Conservation (phyloP, 2,329 filamentous ascomycete genomes). For the Leptodontidium sp. region DNA sequence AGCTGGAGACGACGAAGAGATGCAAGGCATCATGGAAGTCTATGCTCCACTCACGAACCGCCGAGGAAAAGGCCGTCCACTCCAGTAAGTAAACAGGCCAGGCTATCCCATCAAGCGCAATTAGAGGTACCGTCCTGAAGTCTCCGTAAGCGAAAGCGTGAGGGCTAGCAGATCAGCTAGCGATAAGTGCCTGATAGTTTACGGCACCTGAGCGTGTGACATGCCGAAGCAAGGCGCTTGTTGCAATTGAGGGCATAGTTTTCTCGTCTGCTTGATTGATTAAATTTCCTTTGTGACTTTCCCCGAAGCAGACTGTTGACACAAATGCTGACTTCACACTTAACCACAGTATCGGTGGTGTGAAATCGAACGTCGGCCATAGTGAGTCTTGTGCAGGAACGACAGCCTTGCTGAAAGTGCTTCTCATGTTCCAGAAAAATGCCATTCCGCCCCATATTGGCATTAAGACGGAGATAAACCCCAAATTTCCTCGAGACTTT, state of each 20-base stretch:
- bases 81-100: no score
- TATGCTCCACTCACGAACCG: slow-evolving; percentile 58
- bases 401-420: slow-evolving; percentile 41
- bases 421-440: slow-evolving; percentile 40
- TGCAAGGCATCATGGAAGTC: slow-evolving; percentile 72
- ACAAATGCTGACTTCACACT: slow-evolving; percentile 52
- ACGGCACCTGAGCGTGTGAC: no score
- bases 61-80: no score
- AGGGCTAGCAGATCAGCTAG: no score
- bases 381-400: slow-evolving; percentile 42
- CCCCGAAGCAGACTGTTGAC: slow-evolving; percentile 48
- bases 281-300: no score
- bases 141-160: no score
- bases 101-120: no score
- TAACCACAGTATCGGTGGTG: slow-evolving; percentile 57
- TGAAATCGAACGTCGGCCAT: slow-evolving; percentile 56
- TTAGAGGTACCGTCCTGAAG: no score
- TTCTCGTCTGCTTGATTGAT: no score
- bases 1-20: slow-evolving; percentile 81
- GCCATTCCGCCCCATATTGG: slow-evolving; percentile 39
- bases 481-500: slow-evolving; percentile 42
- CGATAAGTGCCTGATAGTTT: no score
- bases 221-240: no score
- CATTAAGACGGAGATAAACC: slow-evolving; percentile 43
- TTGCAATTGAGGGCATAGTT: no score